Percentiles rank a stretch among this genome's conserved stretches.
Conservation (phyloP, 345 rosid species). For the Isatis tinctoria region DNA sequence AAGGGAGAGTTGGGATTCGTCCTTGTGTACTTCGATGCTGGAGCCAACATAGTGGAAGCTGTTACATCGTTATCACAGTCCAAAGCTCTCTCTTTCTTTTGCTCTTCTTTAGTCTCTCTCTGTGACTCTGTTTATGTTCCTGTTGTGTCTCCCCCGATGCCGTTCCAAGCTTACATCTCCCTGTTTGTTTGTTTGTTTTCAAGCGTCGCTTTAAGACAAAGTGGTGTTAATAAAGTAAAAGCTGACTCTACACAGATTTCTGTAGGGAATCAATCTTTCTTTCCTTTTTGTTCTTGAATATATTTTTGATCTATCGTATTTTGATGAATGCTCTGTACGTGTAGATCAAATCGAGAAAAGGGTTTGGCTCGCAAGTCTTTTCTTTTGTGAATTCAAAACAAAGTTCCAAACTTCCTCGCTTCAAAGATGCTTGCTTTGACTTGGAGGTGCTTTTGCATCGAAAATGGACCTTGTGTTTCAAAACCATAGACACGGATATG, state of each 20-base stretch:
- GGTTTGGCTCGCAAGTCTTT: conserved; percentile 16
- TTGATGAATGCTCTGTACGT: conserved; percentile 24
- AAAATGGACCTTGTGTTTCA: conserved; percentile 20
- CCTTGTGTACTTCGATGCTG: conserved; percentile 27
- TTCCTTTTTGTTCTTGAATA: neutral
- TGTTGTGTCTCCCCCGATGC: conserved; percentile 26
- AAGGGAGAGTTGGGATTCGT: conserved; percentile 22
- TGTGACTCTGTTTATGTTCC: conserved; percentile 23
- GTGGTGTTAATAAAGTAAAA: conserved; percentile 29
- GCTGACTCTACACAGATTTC: conserved; percentile 25
- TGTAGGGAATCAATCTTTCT: conserved; percentile 17
- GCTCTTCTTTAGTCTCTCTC: conserved; percentile 24
- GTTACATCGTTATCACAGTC: conserved; percentile 32
- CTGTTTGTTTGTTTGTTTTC: conserved; percentile 3
- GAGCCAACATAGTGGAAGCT: conserved; percentile 27
- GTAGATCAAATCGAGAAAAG: conserved; percentile 23
- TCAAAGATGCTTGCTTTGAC: conserved; percentile 32
- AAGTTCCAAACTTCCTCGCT: conserved; percentile 12
- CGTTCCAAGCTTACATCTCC: conserved; percentile 14
- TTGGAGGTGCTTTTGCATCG: conserved; percentile 10
- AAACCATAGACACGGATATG: conserved; percentile 8
- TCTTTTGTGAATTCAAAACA: conserved; percentile 28
- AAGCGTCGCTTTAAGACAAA: conserved; percentile 26
- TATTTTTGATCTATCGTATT: neutral
- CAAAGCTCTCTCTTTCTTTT: conserved; percentile 18